A percentile compares a stretch with the other conserved stretches of the same genome.
Evolutionary conservation across 495 filamentous ascomycete genomes (phyloP).

Genomic region (Aspergillus carlsbadensis): DNA sequence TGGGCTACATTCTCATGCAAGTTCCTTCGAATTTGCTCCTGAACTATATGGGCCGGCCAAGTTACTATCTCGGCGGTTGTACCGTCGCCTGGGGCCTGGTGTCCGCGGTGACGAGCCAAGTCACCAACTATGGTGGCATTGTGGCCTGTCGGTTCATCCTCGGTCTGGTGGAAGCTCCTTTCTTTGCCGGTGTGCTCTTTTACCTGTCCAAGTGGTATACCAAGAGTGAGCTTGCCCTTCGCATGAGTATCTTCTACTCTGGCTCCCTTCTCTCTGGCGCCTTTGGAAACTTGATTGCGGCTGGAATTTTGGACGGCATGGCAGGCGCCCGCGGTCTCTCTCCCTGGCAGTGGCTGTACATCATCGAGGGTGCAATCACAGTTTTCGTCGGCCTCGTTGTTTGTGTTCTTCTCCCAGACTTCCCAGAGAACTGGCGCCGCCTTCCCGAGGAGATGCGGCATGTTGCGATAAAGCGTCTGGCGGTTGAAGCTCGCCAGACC

Average conservation of each 20-base stretch:
- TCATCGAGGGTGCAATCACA: conserved; percentile 48
- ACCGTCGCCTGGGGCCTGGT: conserved; percentile 54
- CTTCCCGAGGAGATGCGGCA: conserved; percentile 47
- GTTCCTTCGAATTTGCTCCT: conserved; percentile 62
- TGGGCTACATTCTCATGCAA: conserved; percentile 54
- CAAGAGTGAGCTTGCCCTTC: conserved; percentile 53
- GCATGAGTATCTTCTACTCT: conserved; percentile 66
- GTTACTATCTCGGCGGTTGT: conserved; percentile 49
- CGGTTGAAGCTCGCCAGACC: conserved; percentile 46
- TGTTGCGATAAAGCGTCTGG: conserved; percentile 50
- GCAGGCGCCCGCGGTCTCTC: conserved; percentile 39
- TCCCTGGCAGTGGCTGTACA: conserved; percentile 55
- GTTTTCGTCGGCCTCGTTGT: conserved; percentile 39
- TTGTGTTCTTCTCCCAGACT: conserved; percentile 45
- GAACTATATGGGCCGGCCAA: conserved; percentile 54
- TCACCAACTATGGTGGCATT: conserved; percentile 51
- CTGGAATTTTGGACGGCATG: conserved; percentile 48
- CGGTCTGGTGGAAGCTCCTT: conserved; percentile 52
- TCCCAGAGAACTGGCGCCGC: conserved; percentile 48
- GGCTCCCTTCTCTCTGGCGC: conserved; percentile 62
- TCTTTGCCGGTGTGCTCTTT: conserved; percentile 51
- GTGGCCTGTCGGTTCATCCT: conserved; percentile 55
- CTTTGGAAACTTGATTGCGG: conserved; percentile 63
- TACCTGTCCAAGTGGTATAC: conserved; percentile 64
- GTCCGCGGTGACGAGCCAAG: conserved; percentile 50